phyloP scores from a whole-genome alignment of 352 stramenopile species.

The Phytophthora palmivora region DNA sequence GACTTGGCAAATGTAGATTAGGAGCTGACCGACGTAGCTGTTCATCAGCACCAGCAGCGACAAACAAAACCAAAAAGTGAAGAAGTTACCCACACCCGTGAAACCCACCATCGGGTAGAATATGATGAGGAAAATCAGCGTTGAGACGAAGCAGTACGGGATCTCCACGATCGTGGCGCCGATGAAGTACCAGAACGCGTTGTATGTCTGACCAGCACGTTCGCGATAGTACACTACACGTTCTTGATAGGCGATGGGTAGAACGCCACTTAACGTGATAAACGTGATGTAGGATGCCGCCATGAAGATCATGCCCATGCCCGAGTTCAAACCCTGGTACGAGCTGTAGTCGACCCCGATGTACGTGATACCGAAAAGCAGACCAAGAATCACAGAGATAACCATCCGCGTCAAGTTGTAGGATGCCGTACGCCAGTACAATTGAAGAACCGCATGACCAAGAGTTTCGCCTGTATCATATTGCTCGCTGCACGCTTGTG shows the following conservation, averaged over 20 bases:
- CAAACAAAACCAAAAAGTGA: slow-evolving; percentile 21
- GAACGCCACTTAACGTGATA: slow-evolving; percentile 11
- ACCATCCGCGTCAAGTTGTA: slow-evolving; percentile 21
- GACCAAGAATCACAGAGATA: slow-evolving; percentile 9
- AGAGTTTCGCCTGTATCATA: slow-evolving; percentile 6
- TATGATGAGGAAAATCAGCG: slow-evolving; percentile 7
- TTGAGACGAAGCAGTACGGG: slow-evolving; percentile 12
- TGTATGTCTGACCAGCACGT: too few relatives aligned
- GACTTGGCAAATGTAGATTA: slow-evolving; percentile 5
- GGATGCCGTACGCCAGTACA: slow-evolving; percentile 17
- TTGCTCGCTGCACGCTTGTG: slow-evolving; percentile 12
- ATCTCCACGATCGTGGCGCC: slow-evolving; percentile 5
- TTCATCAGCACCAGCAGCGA: slow-evolving; percentile 16
- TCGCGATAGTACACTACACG: slow-evolving; percentile 10
- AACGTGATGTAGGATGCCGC: slow-evolving; percentile 17
- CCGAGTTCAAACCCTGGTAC: slow-evolving; percentile 14
- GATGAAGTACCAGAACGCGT: slow-evolving; percentile 18
- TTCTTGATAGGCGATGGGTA: slow-evolving; percentile 8
- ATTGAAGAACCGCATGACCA: slow-evolving; percentile 15
- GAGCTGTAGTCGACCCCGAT: slow-evolving; percentile 21
- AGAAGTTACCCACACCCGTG: slow-evolving; percentile 15
- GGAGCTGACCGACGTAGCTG: slow-evolving; percentile 13
- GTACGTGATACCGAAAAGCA: slow-evolving; percentile 20
- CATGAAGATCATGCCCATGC: slow-evolving; percentile 19
- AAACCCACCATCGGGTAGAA: slow-evolving; percentile 20